Base-by-base conservation (phyloP, 345 rosid species). In the Acer negundo region DNA sequence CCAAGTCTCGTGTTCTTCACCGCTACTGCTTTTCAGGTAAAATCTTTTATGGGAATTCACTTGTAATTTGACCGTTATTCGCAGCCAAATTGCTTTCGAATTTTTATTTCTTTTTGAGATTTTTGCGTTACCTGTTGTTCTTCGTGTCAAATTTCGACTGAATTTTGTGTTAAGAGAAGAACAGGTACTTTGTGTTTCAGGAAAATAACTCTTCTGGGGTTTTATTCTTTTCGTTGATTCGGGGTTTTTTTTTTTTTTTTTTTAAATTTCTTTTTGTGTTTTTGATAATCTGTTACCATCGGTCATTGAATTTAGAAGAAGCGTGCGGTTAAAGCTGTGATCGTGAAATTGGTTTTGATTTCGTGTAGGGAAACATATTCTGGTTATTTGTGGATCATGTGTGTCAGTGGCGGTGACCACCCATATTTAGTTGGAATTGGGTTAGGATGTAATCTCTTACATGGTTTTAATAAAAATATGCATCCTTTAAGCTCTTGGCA, bases 21-120 rank as follows among this genome's bases (percentile, higher is more conserved):
- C 22, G 38, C 10, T 46, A 26, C 74, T 82, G 76, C 49, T 11
- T 74, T 76, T 71, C 82, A 79, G 89, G 87, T 86, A 78, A 7
- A 73, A 63, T 10, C 4, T 42, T 64, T 40, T 40, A 46, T 15
- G 12, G 58, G 19, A 16, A 13, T 74, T 46, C 51, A 38, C 58
- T 78, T 22, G 47, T 73, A 3, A n/a, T 73, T 67, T 59, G 19
- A 58, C 24, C 58, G 1, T 31, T 31, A 40, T 69, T 58, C 26
- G 16, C 23, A 22, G 28, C 7, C 26, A 11, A 75, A 28, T 81
- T 74, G 51, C 26, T 63, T 58, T 8, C 6, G 24, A 24, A 64
- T 82, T 77, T 66, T 44, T n/a, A 44, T 72, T 73, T 10, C 17
- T 2, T 67, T 66, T 73, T 63, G 3, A 51, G 56, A 42, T 53